Conservation (phyloP, 352 stramenopile genomes). For the Phytophthora aleatoria region DNA sequence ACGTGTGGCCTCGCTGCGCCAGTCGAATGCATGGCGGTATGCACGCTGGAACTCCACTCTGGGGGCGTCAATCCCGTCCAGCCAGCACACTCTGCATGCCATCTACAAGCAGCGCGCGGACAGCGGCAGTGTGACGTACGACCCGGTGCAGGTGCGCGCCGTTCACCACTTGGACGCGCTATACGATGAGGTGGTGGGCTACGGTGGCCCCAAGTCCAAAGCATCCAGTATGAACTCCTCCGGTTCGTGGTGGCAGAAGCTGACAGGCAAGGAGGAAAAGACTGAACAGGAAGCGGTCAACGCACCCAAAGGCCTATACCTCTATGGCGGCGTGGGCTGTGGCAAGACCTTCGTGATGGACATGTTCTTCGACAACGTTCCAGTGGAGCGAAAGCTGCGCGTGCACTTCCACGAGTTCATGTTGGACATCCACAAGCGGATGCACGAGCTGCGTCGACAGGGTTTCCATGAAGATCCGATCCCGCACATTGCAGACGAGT, state of each 20-base stretch:
- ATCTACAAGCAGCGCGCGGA: conserved; percentile 71
- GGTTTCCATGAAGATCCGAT: conserved; percentile 82
- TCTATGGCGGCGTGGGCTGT: conserved; percentile 95
- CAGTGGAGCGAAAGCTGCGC: conserved; percentile 78
- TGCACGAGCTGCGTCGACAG: conserved; percentile 93
- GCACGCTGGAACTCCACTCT: conserved; percentile 25
- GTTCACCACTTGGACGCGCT: conserved; percentile 70
- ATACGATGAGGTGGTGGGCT: conserved; percentile 57
- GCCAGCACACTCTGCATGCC: conserved; percentile 40
- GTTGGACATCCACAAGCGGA: conserved; percentile 94
- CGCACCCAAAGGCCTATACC: conserved; percentile 94
- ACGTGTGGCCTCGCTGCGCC: conserved; percentile 4
- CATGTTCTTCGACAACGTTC: conserved; percentile 93
- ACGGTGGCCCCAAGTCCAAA: conserved; percentile 46
- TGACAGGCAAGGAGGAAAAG: conserved; percentile 39
- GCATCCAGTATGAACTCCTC: conserved; percentile 4
- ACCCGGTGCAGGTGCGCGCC: conserved; percentile 68
- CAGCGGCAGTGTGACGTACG: conserved; percentile 62
- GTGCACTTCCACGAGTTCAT: conserved; percentile 99
- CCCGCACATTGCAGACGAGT: conserved; percentile 83
- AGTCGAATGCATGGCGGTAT: not conserved
- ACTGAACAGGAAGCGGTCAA: conserved; percentile 4
- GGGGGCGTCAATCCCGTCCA: conserved; percentile 17
- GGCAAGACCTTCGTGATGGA: conserved; percentile 98
- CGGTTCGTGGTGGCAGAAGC: conserved; percentile 61